A percentile compares a stretch with the other conserved stretches of the same genome.
These are phyloP conservation scores for Quercus phellos DNA, from an alignment of 331 rosid species.

Conservation along the genomic window DNA sequence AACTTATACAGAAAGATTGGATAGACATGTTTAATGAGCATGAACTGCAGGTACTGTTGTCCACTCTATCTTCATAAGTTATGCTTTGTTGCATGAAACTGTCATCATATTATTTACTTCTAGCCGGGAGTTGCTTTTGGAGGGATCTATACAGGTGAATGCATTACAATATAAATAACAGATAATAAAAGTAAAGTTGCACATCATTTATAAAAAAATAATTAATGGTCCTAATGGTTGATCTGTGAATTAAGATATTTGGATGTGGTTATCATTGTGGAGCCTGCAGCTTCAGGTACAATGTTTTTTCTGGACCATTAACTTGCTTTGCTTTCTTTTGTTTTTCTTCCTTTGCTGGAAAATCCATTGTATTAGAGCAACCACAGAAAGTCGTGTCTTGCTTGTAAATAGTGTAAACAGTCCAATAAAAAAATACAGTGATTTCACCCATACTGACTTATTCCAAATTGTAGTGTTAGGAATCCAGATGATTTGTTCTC, in stretches of 20 bases:
- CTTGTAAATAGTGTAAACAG: neutral
- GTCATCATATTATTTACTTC: neutral
- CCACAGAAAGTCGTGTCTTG: neutral
- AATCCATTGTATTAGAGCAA: neutral
- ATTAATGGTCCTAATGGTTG: neutral
- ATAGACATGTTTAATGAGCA: slow-evolving; percentile 97
- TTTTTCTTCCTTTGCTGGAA: neutral
- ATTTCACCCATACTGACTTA: neutral
- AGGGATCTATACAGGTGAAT: neutral
- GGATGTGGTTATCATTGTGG: neutral
- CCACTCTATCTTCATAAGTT: slow-evolving; percentile 6
- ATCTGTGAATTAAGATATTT: neutral
- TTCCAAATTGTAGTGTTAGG: neutral
- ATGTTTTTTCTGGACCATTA: slow-evolving; percentile 6
- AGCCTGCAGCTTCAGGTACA: neutral
- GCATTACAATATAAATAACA: neutral
- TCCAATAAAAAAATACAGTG: neutral
- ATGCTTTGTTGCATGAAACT: neutral
- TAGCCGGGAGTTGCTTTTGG: slow-evolving; percentile 8
- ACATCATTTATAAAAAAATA: no score
- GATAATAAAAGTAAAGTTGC: no score
- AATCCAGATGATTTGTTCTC: neutral
- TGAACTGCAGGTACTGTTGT: slow-evolving; percentile 79
- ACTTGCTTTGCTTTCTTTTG: neutral
- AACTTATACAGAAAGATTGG: slow-evolving; percentile 94